Base-by-base conservation (phyloP, 805 yeast species). In the Torulaspora gathmanii region DNA sequence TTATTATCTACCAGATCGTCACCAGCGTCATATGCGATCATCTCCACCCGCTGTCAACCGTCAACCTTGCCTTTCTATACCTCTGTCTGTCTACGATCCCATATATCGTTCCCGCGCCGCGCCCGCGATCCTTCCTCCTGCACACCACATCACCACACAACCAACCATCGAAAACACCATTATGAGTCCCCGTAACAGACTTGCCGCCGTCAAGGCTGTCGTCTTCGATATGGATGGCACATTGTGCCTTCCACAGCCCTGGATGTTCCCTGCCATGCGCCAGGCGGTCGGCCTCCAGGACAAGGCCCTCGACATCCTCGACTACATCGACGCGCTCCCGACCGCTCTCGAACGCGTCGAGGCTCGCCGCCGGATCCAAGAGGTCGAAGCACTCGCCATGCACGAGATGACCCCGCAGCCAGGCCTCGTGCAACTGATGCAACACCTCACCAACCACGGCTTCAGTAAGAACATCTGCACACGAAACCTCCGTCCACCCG, bases 141-240 rank as follows among this genome's bases (percentile, higher is more conserved):
- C 25, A 22, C 25, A 22, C 25, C 25, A 22, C 25, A 22, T 22
- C 25, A 22, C 25, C 25, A 22, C 34, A 15, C 17, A 16, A 31
- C 11, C 20, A 3, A 3, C 3, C 34, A 12, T 6, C 19, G 12
- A 15, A 19, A 11, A 16, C 16, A 13, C 4, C 33, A 29, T 17
- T 5, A 29, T 29, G 33, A n/a, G 13, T 2, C 10, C 33, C 3
- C 33, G 33, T 16, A 27, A 37, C 25, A 37, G 17, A 23, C 26
- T 37, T 12, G 17, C 12, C 10, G 20, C 15, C 6, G 59, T 79
- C 34, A 69, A 67, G 35, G 86, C 86, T 0, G 58, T 84, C 5
- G 70, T 84, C 1, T 84, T 84, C 57, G 91, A 84, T 55, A 83
- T 84, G 91, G 91, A 84, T 58, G 90, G 90, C 4, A 84, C 91